Evolutionary conservation across 768 basidiomycete genomes (phyloP).

Genomic region (Kwoniella bestiolae): DNA sequence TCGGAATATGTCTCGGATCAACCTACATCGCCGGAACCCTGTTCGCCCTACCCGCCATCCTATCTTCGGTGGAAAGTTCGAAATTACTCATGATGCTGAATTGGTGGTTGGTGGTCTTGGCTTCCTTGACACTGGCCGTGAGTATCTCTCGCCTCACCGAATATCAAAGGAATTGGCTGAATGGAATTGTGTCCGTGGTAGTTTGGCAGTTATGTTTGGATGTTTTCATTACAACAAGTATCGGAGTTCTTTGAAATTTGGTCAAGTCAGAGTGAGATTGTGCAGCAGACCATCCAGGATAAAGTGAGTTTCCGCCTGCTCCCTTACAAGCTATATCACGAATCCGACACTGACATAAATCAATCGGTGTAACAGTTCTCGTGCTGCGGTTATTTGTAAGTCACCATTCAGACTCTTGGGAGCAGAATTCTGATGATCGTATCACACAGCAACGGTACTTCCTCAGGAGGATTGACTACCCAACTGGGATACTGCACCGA

Average conservation of each 20-base stretch:
- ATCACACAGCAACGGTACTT: conserved; percentile 61
- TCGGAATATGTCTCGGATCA: conserved; percentile 11
- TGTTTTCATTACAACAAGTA: conserved; percentile 74
- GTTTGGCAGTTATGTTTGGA: conserved; percentile 78
- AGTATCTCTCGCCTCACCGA: neutral
- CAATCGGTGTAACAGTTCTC: too few species aligned
- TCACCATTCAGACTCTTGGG: neutral
- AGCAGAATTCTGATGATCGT: neutral
- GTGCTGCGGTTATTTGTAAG: conserved; percentile 78
- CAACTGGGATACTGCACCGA: conserved; percentile 70
- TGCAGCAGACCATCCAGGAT: conserved; percentile 71
- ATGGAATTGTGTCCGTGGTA: neutral
- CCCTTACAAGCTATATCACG: too few species aligned
- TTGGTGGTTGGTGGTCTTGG: conserved; percentile 4
- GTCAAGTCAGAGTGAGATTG: conserved; percentile 56
- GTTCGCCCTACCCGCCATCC: conserved; percentile 6
- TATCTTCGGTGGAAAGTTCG: conserved; percentile 2
- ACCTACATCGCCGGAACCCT: conserved; percentile 6
- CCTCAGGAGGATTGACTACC: conserved; percentile 61
- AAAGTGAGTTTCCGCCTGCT: conserved; percentile 65
- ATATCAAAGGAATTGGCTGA: neutral
- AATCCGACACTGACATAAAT: too few species aligned
- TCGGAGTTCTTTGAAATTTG: conserved; percentile 69
- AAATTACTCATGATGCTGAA: conserved; percentile 2
- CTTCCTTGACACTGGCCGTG: conserved; percentile 10